Base-by-base conservation (phyloP, 768 basidiomycete species). In the Termitomyces sp. region DNA sequence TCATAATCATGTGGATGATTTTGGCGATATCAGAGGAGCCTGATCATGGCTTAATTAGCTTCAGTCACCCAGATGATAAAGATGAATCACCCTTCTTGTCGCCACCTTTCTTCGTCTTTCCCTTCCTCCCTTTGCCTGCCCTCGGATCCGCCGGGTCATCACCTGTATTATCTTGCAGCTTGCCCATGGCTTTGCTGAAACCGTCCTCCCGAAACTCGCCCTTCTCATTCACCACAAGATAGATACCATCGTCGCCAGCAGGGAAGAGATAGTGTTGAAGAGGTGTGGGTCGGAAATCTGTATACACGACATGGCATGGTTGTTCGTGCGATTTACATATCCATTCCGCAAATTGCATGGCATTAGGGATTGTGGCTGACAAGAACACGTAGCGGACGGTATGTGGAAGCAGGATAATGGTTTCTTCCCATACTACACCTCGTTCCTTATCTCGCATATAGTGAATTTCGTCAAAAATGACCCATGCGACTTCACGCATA, bases 401-500 rank as follows among this genome's bases (percentile, higher is more conserved):
- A 72, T 97, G 93, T 9, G 97, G 97, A 12, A 99, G 85, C 2
- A 99, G 85, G 65, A 98, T 98, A 69, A 98, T 97, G 1, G 95
- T 95, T 72, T 97, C 95, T 74, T 99, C 96, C 97, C 97, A 98
- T 30, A 99, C 97, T 20, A 99, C 97, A 64, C 97, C 97, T 65
- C 97, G 91, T 70, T 99, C 97, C 68, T 94, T 94, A 78, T 98
- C 97, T 61, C 97, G 89, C 97, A 98, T 99, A 75, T 98, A 99
- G 70, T 99, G 97, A 61, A 99, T 97, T 75, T 99, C 97, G 70
- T 99, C 97, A 72, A 98, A 99, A 63, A 99, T 86, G 58, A 98
- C 96, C 97, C 97, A 99, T 1, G 95, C 95, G n/a, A 99, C 96
- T 77, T 99, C 97, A 58, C 97, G 91, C 91, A 98, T 95, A 64